A percentile compares a stretch with the other conserved stretches of the same genome.
Conservation (phyloP, 176 grass and related monocot species). For the Bromus sterilis region DNA sequence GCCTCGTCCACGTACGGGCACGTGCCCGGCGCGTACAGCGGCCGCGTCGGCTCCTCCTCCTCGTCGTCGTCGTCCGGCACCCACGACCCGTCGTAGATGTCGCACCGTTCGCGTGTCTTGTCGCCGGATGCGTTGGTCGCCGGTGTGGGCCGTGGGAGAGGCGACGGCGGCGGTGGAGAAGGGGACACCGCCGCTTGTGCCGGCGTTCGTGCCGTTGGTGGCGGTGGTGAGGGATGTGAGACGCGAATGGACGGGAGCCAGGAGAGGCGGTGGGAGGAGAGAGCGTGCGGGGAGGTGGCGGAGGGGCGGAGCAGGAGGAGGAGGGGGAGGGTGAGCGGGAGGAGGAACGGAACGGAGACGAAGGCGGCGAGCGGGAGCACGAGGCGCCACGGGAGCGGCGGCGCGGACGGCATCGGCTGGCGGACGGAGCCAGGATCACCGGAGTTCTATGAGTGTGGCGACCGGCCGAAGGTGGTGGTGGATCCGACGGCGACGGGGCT, state of each 20-base stretch:
- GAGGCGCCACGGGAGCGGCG: conserved; percentile 21
- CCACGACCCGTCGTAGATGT: conserved; percentile 82
- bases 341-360: conserved; percentile 49
- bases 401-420: conserved; percentile 7
- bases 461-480: background rate
- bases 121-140: background rate
- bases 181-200: background rate
- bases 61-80: conserved; percentile 38
- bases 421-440: background rate
- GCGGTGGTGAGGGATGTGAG: background rate
- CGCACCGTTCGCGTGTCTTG: conserved; percentile 17
- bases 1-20: conserved; percentile 97
- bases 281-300: background rate
- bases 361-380: conserved; percentile 27
- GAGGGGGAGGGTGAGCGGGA: conserved; percentile 29
- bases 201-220: background rate
- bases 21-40: conserved; percentile 58
- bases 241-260: conserved; percentile 15
- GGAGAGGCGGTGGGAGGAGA: conserved; percentile 13
- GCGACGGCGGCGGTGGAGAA: background rate
- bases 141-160: background rate
- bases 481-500: background rate
- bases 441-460: background rate
- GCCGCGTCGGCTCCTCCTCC: conserved; percentile 8
- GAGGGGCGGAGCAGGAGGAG: conserved; percentile 11